These are phyloP conservation scores for Ustilago esculenta DNA, from an alignment of 1,284 basidiomycete genomes.

Conservation along the genomic window DNA sequence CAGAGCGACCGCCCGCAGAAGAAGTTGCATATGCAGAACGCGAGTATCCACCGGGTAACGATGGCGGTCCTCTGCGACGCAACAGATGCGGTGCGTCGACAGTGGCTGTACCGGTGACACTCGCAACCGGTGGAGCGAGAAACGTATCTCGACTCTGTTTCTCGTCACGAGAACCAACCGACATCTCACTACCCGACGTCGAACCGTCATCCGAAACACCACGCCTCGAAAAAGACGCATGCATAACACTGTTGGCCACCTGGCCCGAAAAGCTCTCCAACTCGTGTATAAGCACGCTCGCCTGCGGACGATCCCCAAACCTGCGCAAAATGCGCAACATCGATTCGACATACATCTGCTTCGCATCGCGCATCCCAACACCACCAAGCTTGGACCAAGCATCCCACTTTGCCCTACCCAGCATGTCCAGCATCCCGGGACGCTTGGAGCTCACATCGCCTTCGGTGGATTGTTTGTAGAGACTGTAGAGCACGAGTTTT, in stretches of 20 bases:
- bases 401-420: constrained; percentile 96
- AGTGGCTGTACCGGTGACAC: too few species aligned
- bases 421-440: constrained; percentile 90
- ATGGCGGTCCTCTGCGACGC: constrained; percentile 28
- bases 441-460: constrained; percentile 82
- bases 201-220: constrained; percentile 41
- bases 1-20: constrained; percentile 55
- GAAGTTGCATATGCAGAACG: constrained; percentile 52
- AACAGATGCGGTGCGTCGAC: too few species aligned
- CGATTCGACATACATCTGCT: constrained; percentile 87
- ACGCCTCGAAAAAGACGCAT: constrained; percentile 43
- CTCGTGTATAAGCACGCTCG: constrained; percentile 80
- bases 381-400: constrained; percentile 93
- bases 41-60: constrained; percentile 36
- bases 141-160: too few species aligned
- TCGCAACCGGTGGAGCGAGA: too few species aligned
- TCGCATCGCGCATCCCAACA: constrained; percentile 80
- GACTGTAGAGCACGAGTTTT: constrained; percentile 85
- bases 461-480: constrained; percentile 75
- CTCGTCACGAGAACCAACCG: too few species aligned
- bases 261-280: constrained; percentile 81
- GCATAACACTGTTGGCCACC: constrained; percentile 75
- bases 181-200: constrained; percentile 25
- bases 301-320: constrained; percentile 82
- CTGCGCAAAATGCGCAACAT: constrained; percentile 83